Percentiles rank a stretch among this genome's conserved stretches.
These are phyloP conservation scores for Prunella vulgaris DNA, from an alignment of 257 asterid genomes.

Conservation along the genomic window DNA sequence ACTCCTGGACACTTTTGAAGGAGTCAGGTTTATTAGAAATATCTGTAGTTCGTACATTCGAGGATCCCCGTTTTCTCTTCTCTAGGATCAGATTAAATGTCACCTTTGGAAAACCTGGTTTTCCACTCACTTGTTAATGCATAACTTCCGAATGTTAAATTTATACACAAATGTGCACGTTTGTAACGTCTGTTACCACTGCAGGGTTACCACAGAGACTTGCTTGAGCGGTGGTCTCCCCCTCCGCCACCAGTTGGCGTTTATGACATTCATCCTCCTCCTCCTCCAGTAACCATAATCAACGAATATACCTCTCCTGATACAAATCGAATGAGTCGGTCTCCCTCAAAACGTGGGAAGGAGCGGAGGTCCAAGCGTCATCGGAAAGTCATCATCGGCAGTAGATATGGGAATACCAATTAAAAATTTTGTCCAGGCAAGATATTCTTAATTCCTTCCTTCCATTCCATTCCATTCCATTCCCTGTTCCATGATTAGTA, in stretches of 20 bases:
- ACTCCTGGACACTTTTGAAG: not conserved
- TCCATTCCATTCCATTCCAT: conserved; percentile 8
- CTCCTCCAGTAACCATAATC: conserved; percentile 28
- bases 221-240: conserved; percentile 53
- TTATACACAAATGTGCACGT: too few species aligned
- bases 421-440: conserved; percentile 37
- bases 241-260: conserved; percentile 40
- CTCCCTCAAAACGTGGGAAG: conserved; percentile 45
- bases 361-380: conserved; percentile 58
- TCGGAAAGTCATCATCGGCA: conserved; percentile 49
- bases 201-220: conserved; percentile 89
- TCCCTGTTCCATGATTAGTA: conserved; percentile 17
- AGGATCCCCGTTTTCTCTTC: not conserved
- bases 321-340: conserved; percentile 25
- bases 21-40: not conserved
- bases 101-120: not conserved
- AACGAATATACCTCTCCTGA: conserved; percentile 14
- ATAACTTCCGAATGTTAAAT: too few species aligned
- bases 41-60: not conserved
- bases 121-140: not conserved
- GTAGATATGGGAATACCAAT: conserved; percentile 26
- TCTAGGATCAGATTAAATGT: too few species aligned
- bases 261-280: conserved; percentile 41
- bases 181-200: not conserved
- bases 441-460: conserved; percentile 29